phyloP scores from a whole-genome alignment of 306 rosid genomes.

The Trifolium subterraneum region DNA sequence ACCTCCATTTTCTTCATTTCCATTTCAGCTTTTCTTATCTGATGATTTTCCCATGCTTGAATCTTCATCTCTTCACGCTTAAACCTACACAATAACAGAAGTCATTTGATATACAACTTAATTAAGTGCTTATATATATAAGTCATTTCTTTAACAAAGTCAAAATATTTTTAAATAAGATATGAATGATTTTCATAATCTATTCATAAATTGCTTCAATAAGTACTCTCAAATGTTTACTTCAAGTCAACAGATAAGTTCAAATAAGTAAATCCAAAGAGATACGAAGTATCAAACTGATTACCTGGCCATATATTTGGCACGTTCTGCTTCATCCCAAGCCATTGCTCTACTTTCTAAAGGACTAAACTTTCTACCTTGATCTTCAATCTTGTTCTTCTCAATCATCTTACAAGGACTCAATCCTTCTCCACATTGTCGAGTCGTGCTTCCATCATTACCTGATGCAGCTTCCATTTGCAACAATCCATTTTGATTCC shows the following conservation, averaged over 20 bases:
- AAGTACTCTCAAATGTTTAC: background rate
- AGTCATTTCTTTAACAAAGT: too few relatives aligned
- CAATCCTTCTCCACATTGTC: conserved; percentile 52
- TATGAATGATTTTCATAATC: too few relatives aligned
- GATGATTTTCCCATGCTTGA: conserved; percentile 96
- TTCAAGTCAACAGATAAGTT: background rate
- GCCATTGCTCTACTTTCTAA: conserved; percentile 84
- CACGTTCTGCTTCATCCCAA: conserved; percentile 98
- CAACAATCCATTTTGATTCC: conserved; percentile 59
- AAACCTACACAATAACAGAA: conserved; percentile 67
- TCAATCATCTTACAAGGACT: conserved; percentile 50
- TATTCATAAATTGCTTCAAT: too few relatives aligned
- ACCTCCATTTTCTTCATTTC: conserved; percentile 97
- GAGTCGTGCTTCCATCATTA: conserved; percentile 4
- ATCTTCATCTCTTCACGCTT: conserved; percentile 95
- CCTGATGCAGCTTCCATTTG: conserved; percentile 40
- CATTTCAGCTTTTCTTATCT: conserved; percentile 94
- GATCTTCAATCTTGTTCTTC: conserved; percentile 55
- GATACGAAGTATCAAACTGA: background rate
- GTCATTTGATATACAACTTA: too few relatives aligned
- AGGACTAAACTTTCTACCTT: conserved; percentile 54
- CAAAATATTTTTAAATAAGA: too few relatives aligned
- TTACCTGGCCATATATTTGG: conserved; percentile 90
- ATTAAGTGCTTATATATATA: too few relatives aligned
- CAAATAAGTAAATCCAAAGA: background rate